Percentiles rank a stretch among this genome's conserved stretches.
These are phyloP conservation scores for Debaryomycetaceae sp. DNA, from an alignment of 1,139 yeast species.

Conservation along the genomic window DNA sequence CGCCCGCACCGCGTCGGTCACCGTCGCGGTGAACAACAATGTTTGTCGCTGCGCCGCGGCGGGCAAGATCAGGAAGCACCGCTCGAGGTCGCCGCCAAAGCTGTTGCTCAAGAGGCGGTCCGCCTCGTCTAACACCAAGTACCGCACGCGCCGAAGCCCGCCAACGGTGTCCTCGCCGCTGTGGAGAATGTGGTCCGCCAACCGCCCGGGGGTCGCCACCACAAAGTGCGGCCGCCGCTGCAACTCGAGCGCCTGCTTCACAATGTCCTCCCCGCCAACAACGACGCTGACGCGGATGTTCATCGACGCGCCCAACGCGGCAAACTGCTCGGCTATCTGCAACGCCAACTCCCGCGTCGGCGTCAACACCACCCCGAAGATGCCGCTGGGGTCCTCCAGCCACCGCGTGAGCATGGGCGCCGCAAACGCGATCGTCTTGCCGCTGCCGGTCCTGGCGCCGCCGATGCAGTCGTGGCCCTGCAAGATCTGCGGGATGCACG, in stretches of 20 bases:
- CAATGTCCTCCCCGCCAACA: conserved; percentile 94
- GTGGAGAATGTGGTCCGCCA: conserved; percentile 86
- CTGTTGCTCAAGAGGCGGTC: conserved; percentile 84
- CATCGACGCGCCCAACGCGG: conserved; percentile 87
- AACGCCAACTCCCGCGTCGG: conserved; percentile 96
- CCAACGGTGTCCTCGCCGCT: conserved; percentile 86
- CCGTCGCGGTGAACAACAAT: conserved; percentile 88
- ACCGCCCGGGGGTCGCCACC: conserved; percentile 95
- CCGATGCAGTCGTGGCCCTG: conserved; percentile 91
- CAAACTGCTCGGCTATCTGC: conserved; percentile 95
- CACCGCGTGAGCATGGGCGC: conserved; percentile 92
- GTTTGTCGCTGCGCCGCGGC: conserved; percentile 74
- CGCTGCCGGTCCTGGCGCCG: conserved; percentile 98
- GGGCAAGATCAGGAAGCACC: conserved; percentile 72
- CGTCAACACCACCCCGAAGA: conserved; percentile 81
- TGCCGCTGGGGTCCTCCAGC: conserved; percentile 94
- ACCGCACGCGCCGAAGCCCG: conserved; percentile 74
- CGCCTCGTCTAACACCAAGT: conserved; percentile 91
- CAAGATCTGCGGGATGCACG: conserved; percentile 84
- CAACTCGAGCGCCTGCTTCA: conserved; percentile 75
- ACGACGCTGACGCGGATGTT: conserved; percentile 75
- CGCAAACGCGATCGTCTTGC: conserved; percentile 96
- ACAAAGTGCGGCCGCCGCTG: conserved; percentile 89
- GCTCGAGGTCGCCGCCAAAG: conserved; percentile 72
- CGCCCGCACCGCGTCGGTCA: conserved; percentile 85